Conservation (phyloP, 805 yeast species). For the Schizosaccharomyces osmophilus region DNA sequence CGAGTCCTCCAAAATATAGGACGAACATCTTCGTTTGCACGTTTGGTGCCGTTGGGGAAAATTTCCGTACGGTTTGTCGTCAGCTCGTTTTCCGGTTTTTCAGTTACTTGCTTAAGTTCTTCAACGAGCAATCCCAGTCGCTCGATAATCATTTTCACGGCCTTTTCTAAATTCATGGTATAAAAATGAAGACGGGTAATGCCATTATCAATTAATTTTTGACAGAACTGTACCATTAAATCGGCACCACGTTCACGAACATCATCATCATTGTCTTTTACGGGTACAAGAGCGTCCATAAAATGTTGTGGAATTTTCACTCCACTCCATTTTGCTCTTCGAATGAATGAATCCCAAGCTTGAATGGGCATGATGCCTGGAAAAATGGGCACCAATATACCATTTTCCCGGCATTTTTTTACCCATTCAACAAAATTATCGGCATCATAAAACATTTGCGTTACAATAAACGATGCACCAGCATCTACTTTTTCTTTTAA, state of each 20-base stretch:
- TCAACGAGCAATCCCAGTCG: constrained; percentile 30
- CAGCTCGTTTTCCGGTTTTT: constrained; percentile 6
- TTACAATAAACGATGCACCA: constrained; percentile 81
- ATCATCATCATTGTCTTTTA: constrained; percentile 69
- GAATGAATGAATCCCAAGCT: constrained; percentile 74
- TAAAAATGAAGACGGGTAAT: constrained; percentile 81
- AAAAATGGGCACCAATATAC: constrained; percentile 64
- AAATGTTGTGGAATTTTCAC: constrained; percentile 56
- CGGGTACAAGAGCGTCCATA: constrained; percentile 43
- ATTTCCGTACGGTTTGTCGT: background rate
- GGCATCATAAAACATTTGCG: constrained; percentile 92
- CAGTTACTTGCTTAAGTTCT: constrained; percentile 5
- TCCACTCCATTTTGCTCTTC: constrained; percentile 89
- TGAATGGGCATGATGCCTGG: constrained; percentile 98
- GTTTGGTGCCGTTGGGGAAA: constrained; percentile 14
- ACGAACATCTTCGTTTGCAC: constrained; percentile 60
- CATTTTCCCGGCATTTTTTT: constrained; percentile 35
- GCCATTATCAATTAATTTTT: constrained; percentile 41
- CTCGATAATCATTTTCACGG: constrained; percentile 72
- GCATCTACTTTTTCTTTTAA: constrained; percentile 76
- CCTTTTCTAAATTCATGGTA: constrained; percentile 88
- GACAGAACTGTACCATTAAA: constrained; percentile 64
- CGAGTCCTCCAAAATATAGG: constrained; percentile 94
- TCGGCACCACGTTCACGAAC: constrained; percentile 73
- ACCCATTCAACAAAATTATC: constrained; percentile 75